Evolutionary conservation across 306 rosid species (phyloP), one percentile per base, ranked within the genome.

Genomic region (Sindora glabra): DNA sequence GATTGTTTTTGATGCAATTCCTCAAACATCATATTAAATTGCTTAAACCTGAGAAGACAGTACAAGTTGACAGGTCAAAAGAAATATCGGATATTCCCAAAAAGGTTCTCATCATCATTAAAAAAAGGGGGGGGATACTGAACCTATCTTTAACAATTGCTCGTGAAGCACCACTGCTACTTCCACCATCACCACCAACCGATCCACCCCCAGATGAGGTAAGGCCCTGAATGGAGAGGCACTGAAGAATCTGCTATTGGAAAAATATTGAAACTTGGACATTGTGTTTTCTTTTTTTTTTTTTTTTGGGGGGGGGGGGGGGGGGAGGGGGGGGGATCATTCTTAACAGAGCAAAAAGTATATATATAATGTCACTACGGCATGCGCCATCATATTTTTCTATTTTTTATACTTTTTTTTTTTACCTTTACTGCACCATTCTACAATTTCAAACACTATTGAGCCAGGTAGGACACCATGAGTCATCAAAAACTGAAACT

Each of bases 1-100:
- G 95, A 92, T 74, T 92, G 99, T 51, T 81, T 92, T 78, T 89
- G 99, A 79, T 92, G 97, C 62, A 89, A 85, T 48, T 92, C 99
- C 84, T 89, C 99, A 52, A 92, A 92, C 68, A 86, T 89, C 63
- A 71, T 12, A 71, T 89, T 92, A 82, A 89, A 86, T 15, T 62
- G 21, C 81, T 89, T 92, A 59, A 92, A 84, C 84, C 97, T 92
- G 81, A 63, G 36, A 77, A 65, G 14, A 65, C 4, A 57, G 15
- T 16, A 27, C 48, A 51, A 0, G 41, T 52, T 9, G n/a, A 50
- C 37, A 13, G 39, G 55, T 62, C 68, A 53, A 37, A 65, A 53
- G 36, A 54, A 46, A 38, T 36, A 58, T 16, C 17, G 52, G 46
- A 13, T 13, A 27, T 34, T 40, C 27, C 37, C 5, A 0, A 3